Evolutionary conservation across 2,329 filamentous ascomycete genomes (phyloP), one percentile per base, ranked within the genome.

Genomic region (Fusarium proliferatum): DNA sequence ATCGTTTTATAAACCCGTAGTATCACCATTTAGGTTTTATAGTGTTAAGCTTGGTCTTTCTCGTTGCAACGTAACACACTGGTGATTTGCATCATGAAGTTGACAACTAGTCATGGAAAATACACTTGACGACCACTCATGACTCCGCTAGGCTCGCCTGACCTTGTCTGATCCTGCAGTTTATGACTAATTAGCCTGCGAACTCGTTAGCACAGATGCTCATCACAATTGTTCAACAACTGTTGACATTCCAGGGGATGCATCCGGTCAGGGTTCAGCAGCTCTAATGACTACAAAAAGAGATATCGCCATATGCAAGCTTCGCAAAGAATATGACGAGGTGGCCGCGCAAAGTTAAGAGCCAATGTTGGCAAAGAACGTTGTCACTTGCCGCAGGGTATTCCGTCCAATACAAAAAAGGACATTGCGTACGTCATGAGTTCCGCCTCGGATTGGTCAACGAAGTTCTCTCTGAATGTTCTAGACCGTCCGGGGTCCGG

Each of bases 401-500:
- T 43, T 57, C 17, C 46, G 45, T 43, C 41, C 23, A 51, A 65
- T 61, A 59, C 66, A 60, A 34, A 34, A 42, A 46, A 23, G 34
- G 26, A 51, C 38, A 52, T 39, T 51, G 48, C 38, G 42, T 67
- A 67, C 68, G 64, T 71, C 59, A 74, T 69, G 66, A 51, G 30
- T 49, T 61, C 43, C 41, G 56, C 42, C 15, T 46, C 12, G 63
- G 69, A 74, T 63, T 64, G 74, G 68, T 65, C 71, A 59, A 56
- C 26, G 48, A 71, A 76, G 72, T 76, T 72, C 71, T 70, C 57
- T 59, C 45, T 41, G 52, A 67, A 63, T 34, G 75, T 66, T 72
- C 73, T 64, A 76, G 75, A 74, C 75, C 59, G 43, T 64, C 68
- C 33, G 49, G 64, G 71, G 75, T 62, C 64, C 42, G 46, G 56